Base-by-base conservation (phyloP, 2,329 filamentous ascomycete species). In the Calonectria pteridis region DNA sequence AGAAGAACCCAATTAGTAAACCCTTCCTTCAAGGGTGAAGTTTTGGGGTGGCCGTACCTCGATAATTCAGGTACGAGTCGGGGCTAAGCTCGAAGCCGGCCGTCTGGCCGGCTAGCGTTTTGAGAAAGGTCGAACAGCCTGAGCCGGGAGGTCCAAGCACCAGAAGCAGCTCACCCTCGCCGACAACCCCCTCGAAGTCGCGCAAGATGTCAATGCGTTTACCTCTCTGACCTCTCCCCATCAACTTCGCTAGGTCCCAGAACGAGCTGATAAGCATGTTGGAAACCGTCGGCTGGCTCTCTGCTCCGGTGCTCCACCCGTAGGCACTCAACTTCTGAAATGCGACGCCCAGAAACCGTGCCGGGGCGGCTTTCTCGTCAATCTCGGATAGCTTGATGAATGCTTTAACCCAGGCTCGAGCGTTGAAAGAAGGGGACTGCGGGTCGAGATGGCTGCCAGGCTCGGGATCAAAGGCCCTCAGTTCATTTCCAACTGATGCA, bases 81-180 rank as follows among this genome's bases (percentile, higher is more conserved):
- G 90, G 82, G 26, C 91, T 89, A 6, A 94, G 86, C 72, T 88
- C 88, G 74, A 93, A 89, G 20, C 92, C 92, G 73, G 93, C 89
- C 0, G 91, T 92, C 81, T 94, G 92, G 40, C 93, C 92, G 2
- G 82, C 81, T 10, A 83, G 59, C 5, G 81, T 76, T 71, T 93
- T 93, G 62, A 94, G 85, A 75, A 94, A 91, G 0, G 93, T 94
- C 13, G 92, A 92, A 77, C 93, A 94, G n/a, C 90, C 90, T 0
- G 82, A 80, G 3, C 85, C 85, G 4, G 90, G 93, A 67, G 92
- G 92, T 1, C 93, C 93, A 18, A 94, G 86, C 2, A 94, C 93
- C 11, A 94, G 90, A 26, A 94, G 84, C 91, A 94, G 93, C 85
- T 94, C 93, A 35, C 93, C 93, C 55, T 88, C 89, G 77, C 90